Conservation (phyloP, 306 rosid genomes). For the Cicer bijugum region DNA sequence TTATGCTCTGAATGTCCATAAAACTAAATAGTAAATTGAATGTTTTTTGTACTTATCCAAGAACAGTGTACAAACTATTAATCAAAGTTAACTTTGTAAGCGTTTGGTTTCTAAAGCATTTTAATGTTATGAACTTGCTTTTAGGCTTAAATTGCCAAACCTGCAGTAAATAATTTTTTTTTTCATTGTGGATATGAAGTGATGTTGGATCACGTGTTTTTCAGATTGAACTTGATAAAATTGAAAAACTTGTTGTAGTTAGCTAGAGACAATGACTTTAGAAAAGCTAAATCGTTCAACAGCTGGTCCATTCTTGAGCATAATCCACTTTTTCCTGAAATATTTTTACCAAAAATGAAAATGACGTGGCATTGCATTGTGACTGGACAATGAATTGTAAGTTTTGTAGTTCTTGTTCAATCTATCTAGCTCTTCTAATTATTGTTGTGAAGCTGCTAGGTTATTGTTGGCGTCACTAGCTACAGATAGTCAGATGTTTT, state of each 20-base stretch:
- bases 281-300: slow-evolving; percentile 8
- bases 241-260: slow-evolving; percentile 6
- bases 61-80: neutral
- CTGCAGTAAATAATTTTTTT: neutral
- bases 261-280: slow-evolving; percentile 34
- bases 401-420: no score
- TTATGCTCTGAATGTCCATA: slow-evolving; percentile 4
- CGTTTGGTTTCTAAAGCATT: slow-evolving; percentile 4
- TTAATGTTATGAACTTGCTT: neutral
- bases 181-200: neutral
- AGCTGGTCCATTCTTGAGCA: slow-evolving; percentile 14
- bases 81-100: neutral
- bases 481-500: slow-evolving; percentile 30
- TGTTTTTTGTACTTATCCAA: neutral
- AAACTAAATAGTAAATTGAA: neutral
- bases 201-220: slow-evolving; percentile 13
- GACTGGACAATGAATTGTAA: no score
- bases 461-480: neutral
- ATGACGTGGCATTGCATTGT: neutral
- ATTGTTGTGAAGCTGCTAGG: slow-evolving; percentile 10
- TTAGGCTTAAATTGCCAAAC: slow-evolving; percentile 1
- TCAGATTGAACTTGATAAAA: slow-evolving; percentile 1
- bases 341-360: neutral
- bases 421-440: neutral
- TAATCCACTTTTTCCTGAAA: neutral